These are phyloP conservation scores for Fusarium mexicanum DNA, from an alignment of 2,329 filamentous ascomycete species.

Conservation along the genomic window DNA sequence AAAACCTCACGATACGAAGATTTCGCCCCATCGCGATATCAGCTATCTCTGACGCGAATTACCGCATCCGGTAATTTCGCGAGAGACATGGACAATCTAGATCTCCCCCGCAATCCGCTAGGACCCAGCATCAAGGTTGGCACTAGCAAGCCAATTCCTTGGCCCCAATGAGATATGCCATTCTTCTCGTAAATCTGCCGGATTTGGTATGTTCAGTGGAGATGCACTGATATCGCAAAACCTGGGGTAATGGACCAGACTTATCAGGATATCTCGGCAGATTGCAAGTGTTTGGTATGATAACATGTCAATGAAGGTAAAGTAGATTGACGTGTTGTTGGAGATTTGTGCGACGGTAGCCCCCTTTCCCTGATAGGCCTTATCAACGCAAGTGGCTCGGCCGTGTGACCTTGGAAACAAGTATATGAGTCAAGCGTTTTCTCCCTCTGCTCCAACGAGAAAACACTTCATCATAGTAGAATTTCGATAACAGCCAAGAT, in stretches of 20 bases:
- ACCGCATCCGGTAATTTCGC: not conserved
- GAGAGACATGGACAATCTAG: not conserved
- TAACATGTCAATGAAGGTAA: not conserved
- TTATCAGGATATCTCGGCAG: constrained; percentile 18
- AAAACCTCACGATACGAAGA: not conserved
- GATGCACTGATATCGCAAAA: not conserved
- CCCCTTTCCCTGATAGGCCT: not conserved
- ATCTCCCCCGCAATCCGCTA: constrained; percentile 4
- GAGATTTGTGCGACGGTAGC: not conserved
- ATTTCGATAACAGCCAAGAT: not conserved
- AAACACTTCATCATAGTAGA: not conserved
- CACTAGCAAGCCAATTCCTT: not conserved
- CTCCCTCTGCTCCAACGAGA: not conserved
- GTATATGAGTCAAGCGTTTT: constrained; percentile 9
- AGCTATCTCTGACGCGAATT: not conserved
- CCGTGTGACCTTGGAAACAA: not conserved
- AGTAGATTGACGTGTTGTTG: not conserved
- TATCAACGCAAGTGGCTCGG: not conserved
- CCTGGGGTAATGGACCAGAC: constrained; percentile 1
- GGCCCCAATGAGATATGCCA: not conserved
- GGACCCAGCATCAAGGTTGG: not conserved
- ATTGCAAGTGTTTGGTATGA: not conserved
- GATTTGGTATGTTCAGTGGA: not conserved
- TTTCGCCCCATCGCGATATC: not conserved
- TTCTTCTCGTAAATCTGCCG: not conserved